Percentiles rank a stretch among this genome's conserved stretches.
Conservation (phyloP, 768 basidiomycete genomes). For the Amanita rubescens region DNA sequence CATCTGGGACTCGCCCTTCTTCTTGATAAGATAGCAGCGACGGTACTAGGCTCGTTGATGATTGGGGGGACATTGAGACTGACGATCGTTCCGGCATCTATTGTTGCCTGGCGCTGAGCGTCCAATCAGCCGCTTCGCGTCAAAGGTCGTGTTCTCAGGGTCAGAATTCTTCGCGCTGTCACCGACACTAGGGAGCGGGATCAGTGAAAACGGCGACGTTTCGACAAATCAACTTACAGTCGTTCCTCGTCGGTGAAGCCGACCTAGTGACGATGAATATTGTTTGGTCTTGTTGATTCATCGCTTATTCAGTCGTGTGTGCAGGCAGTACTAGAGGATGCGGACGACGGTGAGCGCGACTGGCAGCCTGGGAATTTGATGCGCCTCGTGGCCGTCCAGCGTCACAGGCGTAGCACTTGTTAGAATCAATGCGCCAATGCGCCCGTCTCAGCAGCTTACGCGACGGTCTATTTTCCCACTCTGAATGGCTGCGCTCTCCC, state of each 20-base stretch:
- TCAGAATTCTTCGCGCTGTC: conserved; percentile 96
- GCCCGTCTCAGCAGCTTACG: no score
- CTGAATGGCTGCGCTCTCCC: no score
- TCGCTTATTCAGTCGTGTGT: no score
- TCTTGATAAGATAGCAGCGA: conserved; percentile 97
- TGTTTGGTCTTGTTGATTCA: no score
- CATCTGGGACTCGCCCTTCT: conserved; percentile 88
- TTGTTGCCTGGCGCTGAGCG: conserved; percentile 98
- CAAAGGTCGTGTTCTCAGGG: conserved; percentile 91
- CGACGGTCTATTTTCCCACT: no score
- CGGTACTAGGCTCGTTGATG: conserved; percentile 96
- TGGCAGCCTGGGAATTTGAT: no score
- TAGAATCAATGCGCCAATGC: no score
- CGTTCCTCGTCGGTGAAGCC: conserved; percentile 88
- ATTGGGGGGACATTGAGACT: conserved; percentile 94
- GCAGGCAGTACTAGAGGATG: no score
- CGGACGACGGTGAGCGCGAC: no score
- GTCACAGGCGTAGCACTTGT: no score
- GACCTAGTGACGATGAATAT: conserved; percentile 59
- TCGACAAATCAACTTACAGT: conserved; percentile 33
- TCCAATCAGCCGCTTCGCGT: conserved; percentile 96
- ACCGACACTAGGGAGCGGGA: conserved; percentile 52
- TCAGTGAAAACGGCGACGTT: conserved; percentile 12
- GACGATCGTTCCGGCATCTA: conserved; percentile 93
- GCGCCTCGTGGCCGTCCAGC: no score